Conservation (phyloP, 2,329 filamentous ascomycete species). For the Leptographium galeiforme region DNA sequence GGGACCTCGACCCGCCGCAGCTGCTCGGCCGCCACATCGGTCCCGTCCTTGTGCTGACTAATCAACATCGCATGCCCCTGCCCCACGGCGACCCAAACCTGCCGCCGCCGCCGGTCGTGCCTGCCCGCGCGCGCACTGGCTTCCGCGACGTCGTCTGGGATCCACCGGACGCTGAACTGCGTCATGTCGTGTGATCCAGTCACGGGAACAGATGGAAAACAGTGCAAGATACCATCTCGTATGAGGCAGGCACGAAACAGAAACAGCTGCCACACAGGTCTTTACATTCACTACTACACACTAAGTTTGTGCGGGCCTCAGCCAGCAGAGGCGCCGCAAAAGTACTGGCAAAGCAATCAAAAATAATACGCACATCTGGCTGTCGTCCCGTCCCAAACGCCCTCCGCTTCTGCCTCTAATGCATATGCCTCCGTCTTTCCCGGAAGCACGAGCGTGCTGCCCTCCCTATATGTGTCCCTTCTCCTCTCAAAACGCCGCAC, state of each 20-base stretch:
- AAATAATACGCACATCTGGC: background rate
- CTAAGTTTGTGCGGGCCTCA: background rate
- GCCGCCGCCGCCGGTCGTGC: slow-evolving; percentile 2
- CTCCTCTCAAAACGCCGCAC: background rate
- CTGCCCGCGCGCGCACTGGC: slow-evolving; percentile 16
- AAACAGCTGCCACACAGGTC: background rate
- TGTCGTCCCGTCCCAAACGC: background rate
- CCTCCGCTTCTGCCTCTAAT: background rate
- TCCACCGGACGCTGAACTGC: slow-evolving; percentile 17
- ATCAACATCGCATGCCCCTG: slow-evolving; percentile 12
- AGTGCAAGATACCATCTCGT: too few relatives aligned
- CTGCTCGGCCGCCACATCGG: slow-evolving; percentile 1
- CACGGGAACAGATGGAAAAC: too few relatives aligned
- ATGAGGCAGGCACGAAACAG: too few relatives aligned
- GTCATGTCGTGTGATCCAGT: slow-evolving; percentile 13
- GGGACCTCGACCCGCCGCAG: background rate
- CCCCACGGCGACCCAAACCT: slow-evolving; percentile 3
- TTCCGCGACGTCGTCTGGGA: slow-evolving; percentile 26
- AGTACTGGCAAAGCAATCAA: background rate
- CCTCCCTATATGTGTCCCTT: background rate
- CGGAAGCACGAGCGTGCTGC: background rate
- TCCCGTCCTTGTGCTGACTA: slow-evolving; percentile 16
- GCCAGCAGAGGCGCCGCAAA: background rate
- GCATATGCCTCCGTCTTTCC: background rate
- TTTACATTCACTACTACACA: background rate